Evolutionary conservation across 768 basidiomycete genomes (phyloP), one percentile per base, ranked within the genome.

Genomic region (Pholiota molesta): DNA sequence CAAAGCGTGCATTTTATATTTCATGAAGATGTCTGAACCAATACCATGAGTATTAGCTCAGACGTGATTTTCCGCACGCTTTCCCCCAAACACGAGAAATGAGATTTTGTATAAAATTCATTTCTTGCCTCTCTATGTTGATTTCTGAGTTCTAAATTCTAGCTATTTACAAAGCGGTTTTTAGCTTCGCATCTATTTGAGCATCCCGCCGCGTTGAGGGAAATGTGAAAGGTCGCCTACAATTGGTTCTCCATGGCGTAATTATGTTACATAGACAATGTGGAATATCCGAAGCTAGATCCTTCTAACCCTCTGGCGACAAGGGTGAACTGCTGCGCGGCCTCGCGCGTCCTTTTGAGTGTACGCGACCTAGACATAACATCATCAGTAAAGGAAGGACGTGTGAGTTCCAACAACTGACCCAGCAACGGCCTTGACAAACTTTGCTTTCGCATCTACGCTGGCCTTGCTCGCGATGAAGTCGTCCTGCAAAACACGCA

Each of bases 311-410:
- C 94, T 69, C 94, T 77, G 11, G 93, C 90, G 19, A 97, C 83
- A 0, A 97, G 80, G 1, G 90, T 89, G 73, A 97, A 95, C 64
- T 96, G 92, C 65, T 94, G 88, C 11, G 93, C 88, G 0, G 94
- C 94, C 40, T 95, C 94, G 64, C 90, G 79, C 37, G 88, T 93
- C 65, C 81, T 83, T 70, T 88, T 90, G 2, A 86, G 76, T 17
- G 90, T 90, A 44, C 91, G 83, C 37, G 92, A 87, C 28, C 91
- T 91, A 49, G 1, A 52, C 29, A 59, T 16, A 17, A 39, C 28
- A 53, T 26, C 9, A 39, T 26, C 39, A 16, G 16, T 16, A 29
- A 29, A n/a, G n/a, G n/a, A n/a, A n/a, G n/a, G n/a, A n/a, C n/a
- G n/a, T n/a, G n/a, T n/a, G n/a, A n/a, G n/a, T n/a, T n/a, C n/a